Conservation (phyloP, 768 basidiomycete genomes). For the Lentinula guzmanii region DNA sequence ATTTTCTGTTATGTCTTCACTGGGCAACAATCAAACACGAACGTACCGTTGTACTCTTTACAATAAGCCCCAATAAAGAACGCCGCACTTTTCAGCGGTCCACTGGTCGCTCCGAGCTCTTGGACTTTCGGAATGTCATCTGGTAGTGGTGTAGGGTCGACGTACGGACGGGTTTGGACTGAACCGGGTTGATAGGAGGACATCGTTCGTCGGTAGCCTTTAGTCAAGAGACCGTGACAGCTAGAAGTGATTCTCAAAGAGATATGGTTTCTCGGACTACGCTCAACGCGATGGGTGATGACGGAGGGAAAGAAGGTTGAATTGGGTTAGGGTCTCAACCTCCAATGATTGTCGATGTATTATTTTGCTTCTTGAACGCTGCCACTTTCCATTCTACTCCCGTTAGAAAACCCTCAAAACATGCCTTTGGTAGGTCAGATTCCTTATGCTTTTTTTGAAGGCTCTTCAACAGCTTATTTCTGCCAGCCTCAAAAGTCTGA, state of each 20-base stretch:
- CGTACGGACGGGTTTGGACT: conserved; percentile 43
- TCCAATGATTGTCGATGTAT: conserved; percentile 9
- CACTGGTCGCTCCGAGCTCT: conserved; percentile 87
- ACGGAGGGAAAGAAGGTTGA: not conserved
- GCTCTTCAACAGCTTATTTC: not conserved
- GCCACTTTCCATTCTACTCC: not conserved
- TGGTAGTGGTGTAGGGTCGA: conserved; percentile 63
- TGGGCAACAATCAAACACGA: not conserved
- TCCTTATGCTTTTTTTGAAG: not conserved
- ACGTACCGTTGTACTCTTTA: conserved; percentile 92
- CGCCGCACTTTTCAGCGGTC: conserved; percentile 90
- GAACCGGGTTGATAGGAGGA: conserved; percentile 46
- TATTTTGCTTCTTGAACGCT: not conserved
- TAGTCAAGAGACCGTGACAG: too few species aligned
- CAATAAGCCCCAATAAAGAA: conserved; percentile 97
- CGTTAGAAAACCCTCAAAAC: too few species aligned
- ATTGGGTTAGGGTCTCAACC: not conserved
- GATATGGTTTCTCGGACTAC: too few species aligned
- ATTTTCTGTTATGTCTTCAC: not conserved
- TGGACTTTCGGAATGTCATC: conserved; percentile 65
- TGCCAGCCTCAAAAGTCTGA: conserved; percentile 25
- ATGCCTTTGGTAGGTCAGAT: not conserved
- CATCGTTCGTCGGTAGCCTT: conserved; percentile 29
- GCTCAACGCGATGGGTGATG: not conserved
- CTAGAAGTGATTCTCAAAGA: too few species aligned